Evolutionary conservation across 176 grass and related monocot genomes (phyloP).

Genomic region (Lolium multiflorum): DNA sequence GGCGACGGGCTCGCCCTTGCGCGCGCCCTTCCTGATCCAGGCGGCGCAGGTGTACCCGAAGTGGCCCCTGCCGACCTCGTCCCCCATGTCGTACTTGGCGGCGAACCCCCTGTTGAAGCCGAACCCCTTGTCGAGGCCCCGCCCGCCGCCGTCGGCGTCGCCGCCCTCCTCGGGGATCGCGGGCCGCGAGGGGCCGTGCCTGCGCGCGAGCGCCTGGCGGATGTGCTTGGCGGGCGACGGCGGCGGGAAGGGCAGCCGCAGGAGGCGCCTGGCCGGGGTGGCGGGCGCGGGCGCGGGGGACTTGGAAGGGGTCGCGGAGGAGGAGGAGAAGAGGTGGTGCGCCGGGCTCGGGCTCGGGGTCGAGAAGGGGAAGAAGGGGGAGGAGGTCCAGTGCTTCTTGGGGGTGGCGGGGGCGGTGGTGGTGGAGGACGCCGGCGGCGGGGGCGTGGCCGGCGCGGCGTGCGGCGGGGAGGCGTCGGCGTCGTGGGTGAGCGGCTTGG

Average conservation of each 20-base stretch:
- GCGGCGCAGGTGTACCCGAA: constrained; percentile 58
- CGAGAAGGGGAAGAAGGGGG: constrained; percentile 49
- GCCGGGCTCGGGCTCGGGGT: constrained; percentile 61
- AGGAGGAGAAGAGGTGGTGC: constrained; percentile 59
- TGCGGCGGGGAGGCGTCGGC: constrained; percentile 49
- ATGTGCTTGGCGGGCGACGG: constrained; percentile 69
- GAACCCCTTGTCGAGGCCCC: constrained; percentile 55
- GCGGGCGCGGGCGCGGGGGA: constrained; percentile 41
- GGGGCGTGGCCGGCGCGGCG: constrained; percentile 36
- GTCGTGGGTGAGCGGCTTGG: constrained; percentile 61
- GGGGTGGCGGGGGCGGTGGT: neutral
- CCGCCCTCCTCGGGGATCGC: constrained; percentile 47
- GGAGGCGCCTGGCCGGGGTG: constrained; percentile 34
- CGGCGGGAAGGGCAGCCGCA: constrained; percentile 53
- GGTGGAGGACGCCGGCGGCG: neutral
- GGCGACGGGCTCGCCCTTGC: constrained; percentile 50
- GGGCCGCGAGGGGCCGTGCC: constrained; percentile 44
- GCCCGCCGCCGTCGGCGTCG: constrained; percentile 9
- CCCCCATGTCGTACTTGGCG: constrained; percentile 64
- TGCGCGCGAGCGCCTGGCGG: constrained; percentile 61
- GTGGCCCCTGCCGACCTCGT: constrained; percentile 62
- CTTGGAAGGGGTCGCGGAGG: constrained; percentile 24
- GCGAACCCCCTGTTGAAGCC: constrained; percentile 64
- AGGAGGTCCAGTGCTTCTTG: constrained; percentile 51
- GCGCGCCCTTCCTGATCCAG: constrained; percentile 47